Base-by-base conservation (phyloP, 306 rosid genomes). In the Echinosophora koreensis region DNA sequence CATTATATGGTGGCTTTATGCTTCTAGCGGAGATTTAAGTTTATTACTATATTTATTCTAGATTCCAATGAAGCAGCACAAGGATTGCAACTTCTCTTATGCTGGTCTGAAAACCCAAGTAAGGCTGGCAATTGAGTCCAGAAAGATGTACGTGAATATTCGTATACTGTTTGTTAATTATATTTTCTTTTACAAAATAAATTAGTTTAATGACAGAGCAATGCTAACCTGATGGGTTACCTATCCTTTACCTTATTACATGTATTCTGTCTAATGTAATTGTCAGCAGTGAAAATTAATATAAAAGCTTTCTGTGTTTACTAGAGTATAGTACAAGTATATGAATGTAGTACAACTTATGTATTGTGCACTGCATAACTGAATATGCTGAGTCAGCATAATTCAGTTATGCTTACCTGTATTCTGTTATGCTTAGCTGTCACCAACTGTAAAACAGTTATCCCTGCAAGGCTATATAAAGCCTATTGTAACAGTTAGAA, bases 31-130 rank as follows among this genome's bases (percentile, higher is more conserved):
- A 72, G 63, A 73, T 57, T 72, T 80, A 73, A 83, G 60, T 66
- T 78, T 83, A 46, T 52, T 76, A 50, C 70, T 35, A 30, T 69
- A 14, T 74, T 44, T 37, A 66, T 76, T 78, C 47, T 70, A 92
- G 98, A 87, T 79, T 83, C 98, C 98, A 55, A 95, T 95, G 98
- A 92, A 83, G 84, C 98, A 92, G 84, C 98, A 95, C 78, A 95
- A 95, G 87, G 98, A 92, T 85, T 95, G 98, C 88, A 95, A 95
- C 86, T 92, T 95, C 84, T 95, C 97, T 5, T 95, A 95, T 5
- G 97, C 97, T 73, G 98, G 98, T 84, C 87, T 95, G 78, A 95
- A 95, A 88, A 95, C 97, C 77, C 98, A 95, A 95, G 97, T 92
- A 83, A 87, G 95, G 84, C 87, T 90, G 84, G 97, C 97, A 30